Evolutionary conservation across 2,329 filamentous ascomycete genomes (phyloP), one percentile per base, ranked within the genome.

Genomic region (Phyllosticta ampelicida): DNA sequence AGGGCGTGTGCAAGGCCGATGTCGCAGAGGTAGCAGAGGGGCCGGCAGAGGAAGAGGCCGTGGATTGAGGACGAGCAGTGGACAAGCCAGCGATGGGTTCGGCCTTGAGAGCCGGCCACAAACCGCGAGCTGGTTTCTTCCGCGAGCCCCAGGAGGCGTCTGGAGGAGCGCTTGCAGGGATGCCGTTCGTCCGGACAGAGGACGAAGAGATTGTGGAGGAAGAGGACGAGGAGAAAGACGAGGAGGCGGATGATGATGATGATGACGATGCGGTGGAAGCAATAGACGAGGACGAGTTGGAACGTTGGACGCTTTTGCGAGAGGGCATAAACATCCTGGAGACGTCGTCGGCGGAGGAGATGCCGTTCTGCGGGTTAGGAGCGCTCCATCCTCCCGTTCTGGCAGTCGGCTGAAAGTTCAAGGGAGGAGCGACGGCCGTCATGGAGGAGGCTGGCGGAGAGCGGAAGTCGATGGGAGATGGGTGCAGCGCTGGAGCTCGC

Each of bases 251-350:
- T n/a, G n/a, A 82, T 54, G 84, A 83, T 13, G 89, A 87, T 29
- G 28, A 44, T 44, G 36, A 44, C 4, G 36, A 53, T 30, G 78
- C 75, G 58, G 74, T 75, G 20, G 83, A 85, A 58, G 78, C 76
- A 63, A 95, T 79, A 51, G 91, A 96, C 3, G 90, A 95, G 60
- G 90, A 94, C 36, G 92, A 97, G 78, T 90, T 95, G 68, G 86
- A 86, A 71, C 92, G 85, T 72, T 92, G 89, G 61, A 90, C 80
- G 69, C 81, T 85, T 77, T 96, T 96, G 66, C 90, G 89, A 21
- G 48, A 29, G 68, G 89, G 88, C 81, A 89, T 86, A 72, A 95
- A 89, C 82, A 95, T 91, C 73, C 87, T 86, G 75, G 87, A 84
- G 64, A 86, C 84, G 74, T 95, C 89, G 77, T 95, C 90, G 71